These are phyloP conservation scores for Geosmithia morbida DNA, from an alignment of 2,329 filamentous ascomycete genomes.

Conservation along the genomic window DNA sequence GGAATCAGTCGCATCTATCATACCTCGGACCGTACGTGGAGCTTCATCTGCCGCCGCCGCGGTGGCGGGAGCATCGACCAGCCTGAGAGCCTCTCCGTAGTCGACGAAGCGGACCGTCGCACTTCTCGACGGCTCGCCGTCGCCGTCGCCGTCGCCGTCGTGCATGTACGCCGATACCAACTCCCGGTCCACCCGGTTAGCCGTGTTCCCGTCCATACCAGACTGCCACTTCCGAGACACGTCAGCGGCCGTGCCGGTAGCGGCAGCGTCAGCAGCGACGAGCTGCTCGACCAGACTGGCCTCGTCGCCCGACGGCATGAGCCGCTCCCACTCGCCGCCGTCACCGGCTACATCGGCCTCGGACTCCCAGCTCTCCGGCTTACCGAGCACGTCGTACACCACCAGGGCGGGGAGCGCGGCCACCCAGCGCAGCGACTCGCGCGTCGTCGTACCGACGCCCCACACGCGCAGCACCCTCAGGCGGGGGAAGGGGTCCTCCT, in stretches of 20 bases:
- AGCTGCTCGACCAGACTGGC: conserved; percentile 13
- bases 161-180: too few species aligned
- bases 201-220: conserved; percentile 11
- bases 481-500: conserved; percentile 25
- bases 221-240: conserved; percentile 6
- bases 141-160: too few species aligned
- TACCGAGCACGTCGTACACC: conserved; percentile 26
- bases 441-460: conserved; percentile 23
- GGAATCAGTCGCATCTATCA: conserved; percentile 16
- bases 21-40: neutral
- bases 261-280: conserved; percentile 18
- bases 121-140: too few species aligned
- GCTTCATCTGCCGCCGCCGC: conserved; percentile 6
- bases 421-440: conserved; percentile 23
- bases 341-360: too few species aligned
- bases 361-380: conserved; percentile 21
- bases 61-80: conserved; percentile 19
- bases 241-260: conserved; percentile 16
- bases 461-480: conserved; percentile 31
- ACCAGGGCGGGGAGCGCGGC: conserved; percentile 27
- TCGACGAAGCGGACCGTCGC: conserved; percentile 15
- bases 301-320: too few species aligned
- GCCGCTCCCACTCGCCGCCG: too few species aligned
- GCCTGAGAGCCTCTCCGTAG: conserved; percentile 12
- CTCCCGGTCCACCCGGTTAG: too few species aligned